Evolutionary conservation across 495 filamentous ascomycete species (phyloP), one percentile per base, ranked within the genome.

Genomic region (Annulohypoxylon bovei): DNA sequence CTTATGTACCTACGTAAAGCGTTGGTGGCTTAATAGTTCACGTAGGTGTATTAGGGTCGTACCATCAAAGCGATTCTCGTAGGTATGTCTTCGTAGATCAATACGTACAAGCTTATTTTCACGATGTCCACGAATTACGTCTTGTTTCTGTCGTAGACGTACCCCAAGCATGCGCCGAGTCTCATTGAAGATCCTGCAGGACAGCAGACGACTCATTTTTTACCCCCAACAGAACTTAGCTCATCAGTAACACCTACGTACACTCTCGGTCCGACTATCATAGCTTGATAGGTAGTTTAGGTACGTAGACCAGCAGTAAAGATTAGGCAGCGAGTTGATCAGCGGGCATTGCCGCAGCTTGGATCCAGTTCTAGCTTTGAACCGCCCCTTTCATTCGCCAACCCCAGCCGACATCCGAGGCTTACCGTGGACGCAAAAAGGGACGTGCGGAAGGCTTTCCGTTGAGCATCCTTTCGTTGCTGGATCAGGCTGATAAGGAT

Each of bases 401-500:
- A 46, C 4, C n/a, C 28, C 28, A 28, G 28, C 37, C 22, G 37
- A 12, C 39, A 49, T 8, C 27, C 56, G 28, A 47, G 53, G 47
- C 49, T 62, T 61, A 62, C 33, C 33, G 35, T 35, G 22, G 46
- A 54, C n/a, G 18, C 11, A 18, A 18, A 40, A 9, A 30, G 25
- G 54, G 46, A 28, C 4, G 27, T 37, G 33, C 42, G 18, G 62
- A 42, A 22, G n/a, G 30, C 20, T 42, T 35, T 12, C 20, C 50
- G 25, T 32, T 40, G 20, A 44, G 8, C 18, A 22, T 25, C 27
- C 39, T 22, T 14, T 50, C 46, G 16, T 55, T 55, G 40, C 23
- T 46, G 39, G 54, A 60, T 65, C 49, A 8, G 44, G 39, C 50
- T 62, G 54, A 60, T 65, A 40, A 8, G 44, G 39, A 56, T 62